Evolutionary conservation across 1,284 basidiomycete genomes (phyloP).

Genomic region (Cystobasidium slooffiae): DNA sequence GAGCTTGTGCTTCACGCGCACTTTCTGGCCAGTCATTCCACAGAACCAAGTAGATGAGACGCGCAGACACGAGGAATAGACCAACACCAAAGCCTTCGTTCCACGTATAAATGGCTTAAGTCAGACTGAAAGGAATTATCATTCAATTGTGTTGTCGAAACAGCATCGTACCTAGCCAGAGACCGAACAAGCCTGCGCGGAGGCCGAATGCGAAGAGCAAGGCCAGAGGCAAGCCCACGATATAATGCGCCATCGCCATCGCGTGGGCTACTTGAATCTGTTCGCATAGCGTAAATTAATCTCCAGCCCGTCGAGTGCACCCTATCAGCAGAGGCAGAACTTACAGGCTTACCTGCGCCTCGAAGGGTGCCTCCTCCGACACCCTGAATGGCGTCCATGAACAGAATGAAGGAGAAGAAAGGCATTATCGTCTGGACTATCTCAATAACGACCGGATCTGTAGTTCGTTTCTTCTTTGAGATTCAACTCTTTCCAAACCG

Average conservation of each 20-base stretch:
- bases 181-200: slow-evolving; percentile 8
- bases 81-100: slow-evolving; percentile 9
- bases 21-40: slow-evolving; percentile 13
- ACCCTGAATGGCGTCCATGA: slow-evolving; percentile 32
- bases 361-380: slow-evolving; percentile 22
- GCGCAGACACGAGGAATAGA: not conserved
- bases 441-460: slow-evolving; percentile 3
- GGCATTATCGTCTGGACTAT: slow-evolving; percentile 26
- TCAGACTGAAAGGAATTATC: not conserved
- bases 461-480: not conserved
- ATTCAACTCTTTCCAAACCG: too few species aligned
- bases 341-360: slow-evolving; percentile 30
- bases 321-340: not conserved
- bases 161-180: slow-evolving; percentile 20
- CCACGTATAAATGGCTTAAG: not conserved
- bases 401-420: slow-evolving; percentile 24
- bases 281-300: too few species aligned
- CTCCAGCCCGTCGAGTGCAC: not conserved
- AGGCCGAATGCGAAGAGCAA: slow-evolving; percentile 21
- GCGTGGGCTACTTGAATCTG: slow-evolving; percentile 23
- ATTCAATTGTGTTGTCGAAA: not conserved
- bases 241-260: slow-evolving; percentile 28
- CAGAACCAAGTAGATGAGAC: not conserved
- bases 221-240: slow-evolving; percentile 15
- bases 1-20: slow-evolving; percentile 5